phyloP scores from a whole-genome alignment of 176 grass and related monocot species.

The Cymbopogon citratus region DNA sequence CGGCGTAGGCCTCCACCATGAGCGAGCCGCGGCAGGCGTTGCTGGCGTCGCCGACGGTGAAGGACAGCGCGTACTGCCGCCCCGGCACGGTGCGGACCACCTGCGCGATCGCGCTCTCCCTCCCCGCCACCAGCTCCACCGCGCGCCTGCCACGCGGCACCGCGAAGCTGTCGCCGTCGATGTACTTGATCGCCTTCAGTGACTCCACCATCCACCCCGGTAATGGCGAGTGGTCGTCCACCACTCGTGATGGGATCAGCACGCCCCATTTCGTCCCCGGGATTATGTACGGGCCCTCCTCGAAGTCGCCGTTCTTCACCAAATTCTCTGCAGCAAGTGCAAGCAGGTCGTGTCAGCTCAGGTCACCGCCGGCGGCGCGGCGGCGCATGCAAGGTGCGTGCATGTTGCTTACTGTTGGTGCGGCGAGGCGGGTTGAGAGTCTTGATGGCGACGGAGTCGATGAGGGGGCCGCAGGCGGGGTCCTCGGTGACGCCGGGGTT shows the following conservation, averaged over 20 bases:
- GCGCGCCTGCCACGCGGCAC: conserved; percentile 58
- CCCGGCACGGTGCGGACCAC: conserved; percentile 59
- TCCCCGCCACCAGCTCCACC: conserved; percentile 76
- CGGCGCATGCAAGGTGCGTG: too few species aligned
- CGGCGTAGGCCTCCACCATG: conserved; percentile 77
- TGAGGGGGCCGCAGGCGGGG: conserved; percentile 77
- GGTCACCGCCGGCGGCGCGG: not conserved
- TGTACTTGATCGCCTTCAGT: conserved; percentile 79
- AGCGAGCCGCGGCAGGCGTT: conserved; percentile 67
- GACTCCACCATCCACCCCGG: conserved; percentile 90
- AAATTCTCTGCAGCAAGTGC: conserved; percentile 44
- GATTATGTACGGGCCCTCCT: conserved; percentile 86
- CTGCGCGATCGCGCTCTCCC: conserved; percentile 75
- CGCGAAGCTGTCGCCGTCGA: conserved; percentile 65
- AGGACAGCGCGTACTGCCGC: conserved; percentile 56
- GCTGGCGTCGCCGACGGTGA: conserved; percentile 69
- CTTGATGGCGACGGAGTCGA: conserved; percentile 80
- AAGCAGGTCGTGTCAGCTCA: too few species aligned
- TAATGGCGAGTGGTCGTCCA: conserved; percentile 74
- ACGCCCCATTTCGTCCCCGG: conserved; percentile 78
- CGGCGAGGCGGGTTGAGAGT: conserved; percentile 47
- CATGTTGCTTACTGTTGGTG: conserved; percentile 70
- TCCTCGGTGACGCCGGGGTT: conserved; percentile 71
- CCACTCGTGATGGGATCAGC: conserved; percentile 52
- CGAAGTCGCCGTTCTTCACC: conserved; percentile 83